phyloP scores from a whole-genome alignment of 768 basidiomycete species.

The Auriscalpium microsporum region DNA sequence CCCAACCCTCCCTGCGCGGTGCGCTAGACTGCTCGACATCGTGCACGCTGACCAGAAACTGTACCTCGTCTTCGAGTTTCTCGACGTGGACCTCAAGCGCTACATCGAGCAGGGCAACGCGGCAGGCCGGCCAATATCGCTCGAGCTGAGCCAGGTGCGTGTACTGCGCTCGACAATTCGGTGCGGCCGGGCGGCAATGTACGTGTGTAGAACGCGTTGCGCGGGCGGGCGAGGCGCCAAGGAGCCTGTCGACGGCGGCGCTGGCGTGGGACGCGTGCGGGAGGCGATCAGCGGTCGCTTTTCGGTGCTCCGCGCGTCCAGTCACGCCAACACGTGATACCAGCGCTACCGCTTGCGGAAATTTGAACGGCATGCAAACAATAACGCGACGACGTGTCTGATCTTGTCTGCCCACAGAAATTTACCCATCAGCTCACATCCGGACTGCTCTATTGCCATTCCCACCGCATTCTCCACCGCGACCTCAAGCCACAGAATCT shows the following conservation, averaged over 20 bases:
- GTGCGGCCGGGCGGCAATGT: conserved; percentile 6
- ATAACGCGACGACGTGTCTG: background rate
- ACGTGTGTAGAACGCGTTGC: conserved; percentile 26
- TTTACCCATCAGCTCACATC: conserved; percentile 90
- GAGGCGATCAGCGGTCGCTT: background rate
- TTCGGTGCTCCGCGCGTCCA: background rate
- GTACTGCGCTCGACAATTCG: background rate
- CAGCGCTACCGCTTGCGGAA: background rate
- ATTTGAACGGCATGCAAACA: background rate
- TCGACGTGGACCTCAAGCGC: conserved; percentile 93
- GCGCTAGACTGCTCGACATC: conserved; percentile 79
- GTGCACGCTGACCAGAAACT: conserved; percentile 96
- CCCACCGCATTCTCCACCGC: conserved; percentile 48
- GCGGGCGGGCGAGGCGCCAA: no score
- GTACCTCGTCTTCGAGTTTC: conserved; percentile 96
- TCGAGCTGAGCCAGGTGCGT: conserved; percentile 74
- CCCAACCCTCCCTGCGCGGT: background rate
- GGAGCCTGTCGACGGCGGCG: background rate
- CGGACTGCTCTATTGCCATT: conserved; percentile 66
- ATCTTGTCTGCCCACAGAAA: conserved; percentile 50
- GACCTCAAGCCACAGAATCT: conserved; percentile 52
- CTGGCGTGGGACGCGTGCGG: background rate
- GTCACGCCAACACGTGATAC: conserved; percentile 8
- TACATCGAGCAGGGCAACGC: conserved; percentile 89
- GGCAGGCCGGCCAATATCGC: conserved; percentile 60